Percentiles rank a stretch among this genome's conserved stretches.
Evolutionary conservation across 2,329 filamentous ascomycete genomes (phyloP).

Genomic region (Trichoderma polysporum): DNA sequence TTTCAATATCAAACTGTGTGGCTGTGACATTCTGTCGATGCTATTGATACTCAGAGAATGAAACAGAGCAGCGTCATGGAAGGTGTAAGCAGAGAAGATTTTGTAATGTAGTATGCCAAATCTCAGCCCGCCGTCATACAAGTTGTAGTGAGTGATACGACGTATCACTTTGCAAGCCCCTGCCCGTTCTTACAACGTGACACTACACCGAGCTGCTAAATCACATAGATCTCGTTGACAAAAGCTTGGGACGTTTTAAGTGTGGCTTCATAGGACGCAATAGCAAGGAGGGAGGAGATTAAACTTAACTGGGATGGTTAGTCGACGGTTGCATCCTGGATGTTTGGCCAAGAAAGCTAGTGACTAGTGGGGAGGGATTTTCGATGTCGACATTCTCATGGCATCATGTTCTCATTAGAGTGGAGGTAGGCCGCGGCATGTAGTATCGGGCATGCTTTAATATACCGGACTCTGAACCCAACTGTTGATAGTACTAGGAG

Average conservation of each 20-base stretch:
- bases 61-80: background rate
- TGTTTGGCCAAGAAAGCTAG: background rate
- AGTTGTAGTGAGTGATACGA: background rate
- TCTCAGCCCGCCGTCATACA: background rate
- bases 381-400: background rate
- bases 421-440: background rate
- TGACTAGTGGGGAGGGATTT: slow-evolving; percentile 2
- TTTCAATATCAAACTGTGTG: background rate
- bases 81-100: background rate
- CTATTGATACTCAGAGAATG: too few relatives aligned
- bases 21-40: background rate
- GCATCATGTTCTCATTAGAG: background rate
- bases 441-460: background rate
- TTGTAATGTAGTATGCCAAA: background rate
- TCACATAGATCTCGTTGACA: background rate
- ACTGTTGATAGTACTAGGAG: background rate
- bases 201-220: background rate
- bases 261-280: background rate
- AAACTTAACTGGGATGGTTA: background rate
- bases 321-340: background rate
- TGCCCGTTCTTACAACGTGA: background rate
- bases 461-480: background rate
- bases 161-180: background rate
- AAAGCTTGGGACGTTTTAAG: background rate
- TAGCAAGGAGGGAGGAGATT: background rate